phyloP scores from a whole-genome alignment of 163 green algal genomes.

The Smithsoniella earleae region DNA sequence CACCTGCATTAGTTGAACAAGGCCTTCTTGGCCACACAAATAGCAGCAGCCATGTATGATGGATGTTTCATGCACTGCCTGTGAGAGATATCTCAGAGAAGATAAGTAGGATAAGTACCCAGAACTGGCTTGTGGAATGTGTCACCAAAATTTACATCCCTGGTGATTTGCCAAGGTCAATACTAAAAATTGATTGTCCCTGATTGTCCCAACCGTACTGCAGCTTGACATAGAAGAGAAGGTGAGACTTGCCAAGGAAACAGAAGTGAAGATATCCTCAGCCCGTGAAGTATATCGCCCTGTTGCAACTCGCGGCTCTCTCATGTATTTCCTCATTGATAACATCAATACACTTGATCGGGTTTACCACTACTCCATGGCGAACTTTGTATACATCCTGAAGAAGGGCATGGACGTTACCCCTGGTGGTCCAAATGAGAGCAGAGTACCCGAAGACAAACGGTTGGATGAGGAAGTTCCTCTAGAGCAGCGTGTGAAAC shows the following conservation, averaged over 20 bases:
- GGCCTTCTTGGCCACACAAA: too few species aligned
- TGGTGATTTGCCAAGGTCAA: too few species aligned
- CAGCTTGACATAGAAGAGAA: conserved; percentile 69
- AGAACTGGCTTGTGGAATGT: too few species aligned
- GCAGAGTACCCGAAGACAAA: conserved; percentile 44
- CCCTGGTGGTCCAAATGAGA: conserved; percentile 55
- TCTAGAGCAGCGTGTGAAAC: conserved; percentile 55
- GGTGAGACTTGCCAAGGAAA: conserved; percentile 66
- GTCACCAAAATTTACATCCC: too few species aligned
- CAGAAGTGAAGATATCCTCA: conserved; percentile 62
- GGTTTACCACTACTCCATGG: conserved; percentile 92
- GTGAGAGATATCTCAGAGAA: too few species aligned
- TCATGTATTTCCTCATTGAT: conserved; percentile 89
- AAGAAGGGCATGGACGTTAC: conserved; percentile 79
- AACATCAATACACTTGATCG: conserved; percentile 78
- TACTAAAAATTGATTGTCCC: too few species aligned
- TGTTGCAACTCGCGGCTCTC: conserved; percentile 66
- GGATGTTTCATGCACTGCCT: too few species aligned
- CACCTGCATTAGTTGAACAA: too few species aligned
- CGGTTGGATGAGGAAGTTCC: conserved; percentile 54
- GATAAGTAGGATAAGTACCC: too few species aligned
- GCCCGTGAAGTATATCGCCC: conserved; percentile 76
- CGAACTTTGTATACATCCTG: conserved; percentile 78
- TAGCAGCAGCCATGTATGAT: too few species aligned
- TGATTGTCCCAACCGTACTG: too few species aligned